Conservation (phyloP, 2,329 filamentous ascomycete species). For the Cladosporium sp. region DNA sequence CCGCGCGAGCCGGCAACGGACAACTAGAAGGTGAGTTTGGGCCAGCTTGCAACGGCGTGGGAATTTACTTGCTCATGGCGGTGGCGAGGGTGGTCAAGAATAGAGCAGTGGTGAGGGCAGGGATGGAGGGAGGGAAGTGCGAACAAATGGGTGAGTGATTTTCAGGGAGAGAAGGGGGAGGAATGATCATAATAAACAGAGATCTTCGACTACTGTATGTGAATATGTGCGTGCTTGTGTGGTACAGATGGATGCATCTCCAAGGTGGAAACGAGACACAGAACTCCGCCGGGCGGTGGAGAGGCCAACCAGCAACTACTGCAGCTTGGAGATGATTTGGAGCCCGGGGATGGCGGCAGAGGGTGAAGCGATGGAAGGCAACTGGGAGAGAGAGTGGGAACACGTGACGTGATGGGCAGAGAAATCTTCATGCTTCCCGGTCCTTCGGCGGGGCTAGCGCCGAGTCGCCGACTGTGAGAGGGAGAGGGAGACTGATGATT, state of each 20-base stretch:
- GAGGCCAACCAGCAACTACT: no score
- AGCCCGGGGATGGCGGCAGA: no score
- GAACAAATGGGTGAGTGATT: neutral
- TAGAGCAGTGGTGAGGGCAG: neutral
- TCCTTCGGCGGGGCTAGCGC: neutral
- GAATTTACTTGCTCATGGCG: slow-evolving; percentile 10
- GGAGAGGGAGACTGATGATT: neutral
- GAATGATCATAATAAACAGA: neutral
- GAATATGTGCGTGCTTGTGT: no score
- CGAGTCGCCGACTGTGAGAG: neutral
- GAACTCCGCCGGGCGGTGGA: no score
- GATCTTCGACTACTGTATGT: neutral
- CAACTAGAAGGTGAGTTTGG: slow-evolving; percentile 11
- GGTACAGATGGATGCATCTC: no score
- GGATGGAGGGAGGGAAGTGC: neutral
- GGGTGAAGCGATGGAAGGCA: no score
- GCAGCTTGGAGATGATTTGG: no score
- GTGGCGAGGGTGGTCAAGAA: slow-evolving; percentile 1
- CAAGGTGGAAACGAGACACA: no score
- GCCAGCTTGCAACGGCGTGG: slow-evolving; percentile 5
- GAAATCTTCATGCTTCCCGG: no score
- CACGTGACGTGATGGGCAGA: no score
- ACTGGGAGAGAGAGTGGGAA: no score
- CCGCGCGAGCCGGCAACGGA: slow-evolving; percentile 9
- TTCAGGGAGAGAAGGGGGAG: neutral